A percentile compares a stretch with the other conserved stretches of the same genome.
Evolutionary conservation across 2,329 filamentous ascomycete species (phyloP).

Genomic region (Myotisia sp.): DNA sequence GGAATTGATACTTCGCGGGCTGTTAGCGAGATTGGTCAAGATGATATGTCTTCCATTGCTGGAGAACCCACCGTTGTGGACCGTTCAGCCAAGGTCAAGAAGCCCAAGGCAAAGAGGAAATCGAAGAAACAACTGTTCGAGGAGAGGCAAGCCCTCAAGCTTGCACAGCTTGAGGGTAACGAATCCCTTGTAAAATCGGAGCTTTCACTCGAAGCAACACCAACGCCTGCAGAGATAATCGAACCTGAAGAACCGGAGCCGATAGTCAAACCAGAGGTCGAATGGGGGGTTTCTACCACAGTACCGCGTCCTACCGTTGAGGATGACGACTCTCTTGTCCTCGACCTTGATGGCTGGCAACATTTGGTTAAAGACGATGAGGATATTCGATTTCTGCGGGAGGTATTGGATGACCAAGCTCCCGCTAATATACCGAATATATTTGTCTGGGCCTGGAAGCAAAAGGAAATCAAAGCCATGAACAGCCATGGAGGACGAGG

Average conservation of each 20-base stretch:
- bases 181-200: slow-evolving; percentile 5
- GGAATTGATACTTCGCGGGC: slow-evolving; percentile 35
- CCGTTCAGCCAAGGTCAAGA: slow-evolving; percentile 28
- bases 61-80: too few relatives aligned
- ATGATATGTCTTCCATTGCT: slow-evolving; percentile 12
- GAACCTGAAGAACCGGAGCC: slow-evolving; percentile 16
- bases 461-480: slow-evolving; percentile 57
- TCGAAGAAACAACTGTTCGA: slow-evolving; percentile 64
- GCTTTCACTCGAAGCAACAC: slow-evolving; percentile 2
- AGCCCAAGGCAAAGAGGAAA: slow-evolving; percentile 54
- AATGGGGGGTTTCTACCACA: slow-evolving; percentile 46
- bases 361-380: slow-evolving; percentile 55
- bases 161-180: slow-evolving; percentile 11
- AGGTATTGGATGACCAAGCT: slow-evolving; percentile 35
- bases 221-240: slow-evolving; percentile 7
- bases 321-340: slow-evolving; percentile 47
- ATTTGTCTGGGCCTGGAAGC: slow-evolving; percentile 54
- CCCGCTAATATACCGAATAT: slow-evolving; percentile 42
- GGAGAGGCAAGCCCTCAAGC: slow-evolving; percentile 46
- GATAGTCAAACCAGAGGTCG: slow-evolving; percentile 36
- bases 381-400: slow-evolving; percentile 44
- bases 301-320: slow-evolving; percentile 50
- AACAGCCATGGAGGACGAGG: slow-evolving; percentile 45
- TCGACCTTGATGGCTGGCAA: slow-evolving; percentile 60
- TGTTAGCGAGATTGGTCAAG: slow-evolving; percentile 37